phyloP scores from a whole-genome alignment of 306 rosid genomes.

The Cucumis sativus region DNA sequence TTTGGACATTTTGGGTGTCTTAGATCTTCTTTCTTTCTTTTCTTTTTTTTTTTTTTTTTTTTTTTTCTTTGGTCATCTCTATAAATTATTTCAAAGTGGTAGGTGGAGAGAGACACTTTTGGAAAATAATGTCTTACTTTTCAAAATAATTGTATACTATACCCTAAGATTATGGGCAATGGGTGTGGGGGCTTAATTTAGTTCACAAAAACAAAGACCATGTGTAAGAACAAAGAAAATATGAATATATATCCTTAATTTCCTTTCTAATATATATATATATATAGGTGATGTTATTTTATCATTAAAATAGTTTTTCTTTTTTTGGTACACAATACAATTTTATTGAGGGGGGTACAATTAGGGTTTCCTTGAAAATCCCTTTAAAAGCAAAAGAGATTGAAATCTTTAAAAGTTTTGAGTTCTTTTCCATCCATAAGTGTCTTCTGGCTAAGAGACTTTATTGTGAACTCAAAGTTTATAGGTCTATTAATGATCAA shows the following conservation, averaged over 20 bases:
- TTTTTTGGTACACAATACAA: background rate
- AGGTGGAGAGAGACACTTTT: background rate
- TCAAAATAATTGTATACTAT: constrained; percentile 1
- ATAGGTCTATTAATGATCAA: too few relatives aligned
- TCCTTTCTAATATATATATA: background rate
- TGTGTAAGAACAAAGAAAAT: too few relatives aligned
- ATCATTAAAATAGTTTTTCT: background rate
- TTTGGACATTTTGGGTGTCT: background rate
- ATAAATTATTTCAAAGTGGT: background rate
- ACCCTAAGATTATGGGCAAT: constrained; percentile 1
- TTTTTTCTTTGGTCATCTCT: background rate
- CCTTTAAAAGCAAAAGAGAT: background rate
- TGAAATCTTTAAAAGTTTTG: background rate
- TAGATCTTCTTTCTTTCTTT: too few relatives aligned
- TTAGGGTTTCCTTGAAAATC: background rate
- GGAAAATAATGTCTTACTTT: background rate
- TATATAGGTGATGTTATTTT: background rate
- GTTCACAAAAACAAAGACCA: background rate
- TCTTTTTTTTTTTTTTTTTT: background rate
- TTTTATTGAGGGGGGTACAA: background rate
- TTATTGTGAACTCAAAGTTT: too few relatives aligned
- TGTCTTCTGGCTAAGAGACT: too few relatives aligned
- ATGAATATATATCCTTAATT: background rate
- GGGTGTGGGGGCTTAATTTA: background rate
- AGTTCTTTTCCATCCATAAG: background rate